Conservation (phyloP, 345 rosid species). For the Draba incana region DNA sequence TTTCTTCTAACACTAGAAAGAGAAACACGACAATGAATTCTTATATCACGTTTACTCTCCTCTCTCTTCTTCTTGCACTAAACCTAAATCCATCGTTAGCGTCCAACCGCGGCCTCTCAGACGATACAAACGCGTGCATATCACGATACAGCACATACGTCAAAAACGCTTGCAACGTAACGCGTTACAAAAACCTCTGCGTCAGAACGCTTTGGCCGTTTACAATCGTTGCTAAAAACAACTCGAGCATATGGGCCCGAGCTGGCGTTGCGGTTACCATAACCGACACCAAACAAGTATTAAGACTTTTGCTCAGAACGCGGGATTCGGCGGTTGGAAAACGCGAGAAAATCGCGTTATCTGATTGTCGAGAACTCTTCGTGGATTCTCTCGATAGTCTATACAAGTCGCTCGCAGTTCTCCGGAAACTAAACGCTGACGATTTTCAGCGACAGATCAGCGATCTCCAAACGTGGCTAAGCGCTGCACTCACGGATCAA, state of each 20-base stretch:
- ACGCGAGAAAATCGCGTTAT: constrained; percentile 50
- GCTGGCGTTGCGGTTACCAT: constrained; percentile 76
- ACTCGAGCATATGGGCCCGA: constrained; percentile 77
- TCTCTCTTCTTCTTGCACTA: constrained; percentile 36
- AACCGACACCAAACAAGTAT: constrained; percentile 51
- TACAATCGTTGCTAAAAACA: constrained; percentile 56
- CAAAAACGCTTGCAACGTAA: constrained; percentile 72
- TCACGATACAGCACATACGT: constrained; percentile 46
- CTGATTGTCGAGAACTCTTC: constrained; percentile 70
- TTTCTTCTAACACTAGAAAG: neutral
- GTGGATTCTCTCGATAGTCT: constrained; percentile 57
- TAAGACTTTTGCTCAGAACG: constrained; percentile 35
- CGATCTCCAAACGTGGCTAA: constrained; percentile 71
- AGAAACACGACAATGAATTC: constrained; percentile 5
- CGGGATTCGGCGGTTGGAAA: constrained; percentile 30
- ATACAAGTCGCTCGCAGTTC: constrained; percentile 58
- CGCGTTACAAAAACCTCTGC: constrained; percentile 62
- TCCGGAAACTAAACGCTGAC: constrained; percentile 51
- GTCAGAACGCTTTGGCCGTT: constrained; percentile 64
- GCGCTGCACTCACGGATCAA: constrained; percentile 59
- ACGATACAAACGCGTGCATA: constrained; percentile 14
- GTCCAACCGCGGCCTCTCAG: constrained; percentile 2
- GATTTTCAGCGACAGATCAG: constrained; percentile 56
- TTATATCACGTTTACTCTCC: constrained; percentile 8
- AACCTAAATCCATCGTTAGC: constrained; percentile 27